phyloP scores from a whole-genome alignment of 495 filamentous ascomycete genomes.

The Aspergillus nanangensis region DNA sequence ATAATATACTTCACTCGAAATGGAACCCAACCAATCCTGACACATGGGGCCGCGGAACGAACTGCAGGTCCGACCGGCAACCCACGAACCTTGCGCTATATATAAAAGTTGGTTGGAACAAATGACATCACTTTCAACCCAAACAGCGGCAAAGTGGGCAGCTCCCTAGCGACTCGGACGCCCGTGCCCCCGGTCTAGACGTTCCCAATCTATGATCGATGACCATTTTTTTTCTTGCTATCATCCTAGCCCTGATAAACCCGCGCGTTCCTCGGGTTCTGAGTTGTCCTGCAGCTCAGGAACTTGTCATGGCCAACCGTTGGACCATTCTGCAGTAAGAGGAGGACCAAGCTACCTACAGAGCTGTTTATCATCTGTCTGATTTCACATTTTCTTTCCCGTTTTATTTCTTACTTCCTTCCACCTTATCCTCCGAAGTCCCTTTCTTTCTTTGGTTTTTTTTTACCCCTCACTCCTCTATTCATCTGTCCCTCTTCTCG shows the following conservation, averaged over 20 bases:
- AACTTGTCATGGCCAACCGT: background rate
- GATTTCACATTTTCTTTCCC: background rate
- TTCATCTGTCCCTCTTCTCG: slow-evolving; percentile 1
- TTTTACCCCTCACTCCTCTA: no score
- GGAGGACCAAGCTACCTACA: no score
- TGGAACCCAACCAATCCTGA: no score
- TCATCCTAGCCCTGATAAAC: background rate
- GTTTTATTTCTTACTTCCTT: background rate
- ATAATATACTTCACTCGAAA: no score
- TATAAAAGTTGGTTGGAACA: no score
- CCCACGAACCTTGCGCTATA: no score
- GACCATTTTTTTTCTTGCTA: no score
- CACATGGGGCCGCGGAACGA: no score
- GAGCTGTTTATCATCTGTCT: background rate
- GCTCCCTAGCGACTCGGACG: background rate
- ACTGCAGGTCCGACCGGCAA: no score
- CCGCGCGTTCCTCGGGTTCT: no score
- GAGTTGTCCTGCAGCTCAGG: background rate
- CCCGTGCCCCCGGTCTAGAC: background rate
- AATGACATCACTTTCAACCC: background rate
- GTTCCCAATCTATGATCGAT: no score
- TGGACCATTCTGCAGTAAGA: background rate
- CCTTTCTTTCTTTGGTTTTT: background rate
- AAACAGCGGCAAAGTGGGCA: background rate
- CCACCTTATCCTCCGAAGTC: background rate